Base-by-base conservation (phyloP, 331 rosid genomes). In the Spiraea crenata region DNA sequence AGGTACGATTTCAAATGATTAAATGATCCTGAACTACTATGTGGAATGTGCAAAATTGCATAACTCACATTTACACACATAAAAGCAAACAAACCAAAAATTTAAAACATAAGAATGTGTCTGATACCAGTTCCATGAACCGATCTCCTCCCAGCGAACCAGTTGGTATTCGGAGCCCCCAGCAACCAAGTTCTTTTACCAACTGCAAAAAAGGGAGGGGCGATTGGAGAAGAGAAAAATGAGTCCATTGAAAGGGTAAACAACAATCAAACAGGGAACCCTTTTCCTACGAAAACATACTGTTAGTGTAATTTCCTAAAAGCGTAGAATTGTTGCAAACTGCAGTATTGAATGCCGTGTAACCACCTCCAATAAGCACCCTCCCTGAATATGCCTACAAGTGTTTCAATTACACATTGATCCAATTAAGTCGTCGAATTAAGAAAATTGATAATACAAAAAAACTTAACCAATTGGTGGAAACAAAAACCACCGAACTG, bases 81-180 rank as follows among this genome's bases (percentile, higher is more conserved):
- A 16, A 10, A 40, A 63, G 52, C 37, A 15, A 39, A 35, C 17
- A 3, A 59, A 12, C 9, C 12, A 76, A 58, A 25, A 66, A 65
- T 25, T 9, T 40, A 42, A 57, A 6, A n/a, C n/a, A 7, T 67
- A 2, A 4, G 6, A 15, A 16, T 11, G 12, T 39, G 40, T 44
- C 46, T 57, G 55, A 73, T 91, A 89, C 99, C 99, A n/a, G 96
- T 82, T 65, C 92, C 88, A 59, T 95, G 96, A 84, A 95, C 82
- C 65, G 80, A 83, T 80, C 92, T 82, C 31, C 31, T 25, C 16
- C 73, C 52, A 12, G 79, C 49, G 17, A 87, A 82, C 67, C 69
- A 58, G 68, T 65, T 79, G 73, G 82, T 67, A 74, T 83, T 79
- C 10, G 73, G 59, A 7, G 50, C 83, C 79, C 96, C 92, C 75